These are phyloP conservation scores for Lactarius hatsudake DNA, from an alignment of 768 basidiomycete species.

Conservation along the genomic window DNA sequence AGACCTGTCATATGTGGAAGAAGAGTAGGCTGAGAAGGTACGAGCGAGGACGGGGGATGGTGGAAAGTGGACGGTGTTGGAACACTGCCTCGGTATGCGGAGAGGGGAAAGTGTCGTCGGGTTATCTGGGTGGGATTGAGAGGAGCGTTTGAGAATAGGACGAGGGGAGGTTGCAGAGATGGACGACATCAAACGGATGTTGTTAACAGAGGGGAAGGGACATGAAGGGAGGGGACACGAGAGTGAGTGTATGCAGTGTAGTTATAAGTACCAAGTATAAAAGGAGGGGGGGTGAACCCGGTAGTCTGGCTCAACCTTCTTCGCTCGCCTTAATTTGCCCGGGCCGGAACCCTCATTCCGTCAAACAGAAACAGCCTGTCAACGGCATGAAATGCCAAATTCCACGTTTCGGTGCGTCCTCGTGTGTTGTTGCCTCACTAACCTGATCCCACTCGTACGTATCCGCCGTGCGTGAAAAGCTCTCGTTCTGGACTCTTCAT, in stretches of 20 bases:
- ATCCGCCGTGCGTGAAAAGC: not conserved
- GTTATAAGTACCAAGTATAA: slow-evolving; percentile 6
- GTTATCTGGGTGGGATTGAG: slow-evolving; percentile 4
- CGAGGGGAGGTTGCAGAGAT: slow-evolving; percentile 19
- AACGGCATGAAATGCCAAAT: not conserved
- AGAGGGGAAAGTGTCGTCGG: slow-evolving; percentile 5
- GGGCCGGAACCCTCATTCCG: slow-evolving; percentile 3
- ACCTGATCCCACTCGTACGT: not conserved
- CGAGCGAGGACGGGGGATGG: slow-evolving; percentile 38
- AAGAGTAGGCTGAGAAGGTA: slow-evolving; percentile 43
- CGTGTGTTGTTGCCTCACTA: slow-evolving; percentile 10
- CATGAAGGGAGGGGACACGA: slow-evolving; percentile 8
- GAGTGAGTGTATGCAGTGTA: not conserved
- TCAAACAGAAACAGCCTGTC: not conserved
- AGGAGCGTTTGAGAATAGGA: slow-evolving; percentile 27
- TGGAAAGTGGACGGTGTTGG: slow-evolving; percentile 46
- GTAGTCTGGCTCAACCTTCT: slow-evolving; percentile 2
- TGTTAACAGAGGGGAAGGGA: slow-evolving; percentile 17
- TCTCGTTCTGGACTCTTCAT: not conserved
- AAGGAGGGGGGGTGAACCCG: not conserved
- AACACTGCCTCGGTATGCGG: slow-evolving; percentile 10
- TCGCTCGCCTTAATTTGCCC: not conserved
- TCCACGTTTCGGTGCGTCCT: slow-evolving; percentile 11
- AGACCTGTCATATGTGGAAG: slow-evolving; percentile 67
- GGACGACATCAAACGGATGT: not conserved